Evolutionary conservation across 163 green algal species (phyloP).

Genomic region (Trebouxia gelatinosa): DNA sequence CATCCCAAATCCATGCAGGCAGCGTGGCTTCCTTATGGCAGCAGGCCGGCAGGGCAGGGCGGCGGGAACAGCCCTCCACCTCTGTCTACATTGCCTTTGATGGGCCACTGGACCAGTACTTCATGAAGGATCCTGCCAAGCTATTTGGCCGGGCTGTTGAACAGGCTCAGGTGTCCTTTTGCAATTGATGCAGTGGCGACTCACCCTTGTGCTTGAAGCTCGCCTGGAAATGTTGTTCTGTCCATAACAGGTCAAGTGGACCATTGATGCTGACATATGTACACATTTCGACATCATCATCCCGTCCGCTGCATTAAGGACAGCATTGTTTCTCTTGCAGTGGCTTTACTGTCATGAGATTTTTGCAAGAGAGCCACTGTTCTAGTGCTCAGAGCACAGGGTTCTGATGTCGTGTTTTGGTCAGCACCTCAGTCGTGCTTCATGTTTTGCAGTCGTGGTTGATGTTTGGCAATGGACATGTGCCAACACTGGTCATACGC

Average conservation of each 20-base stretch:
- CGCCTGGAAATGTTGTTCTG: neutral
- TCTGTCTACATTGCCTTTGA: constrained; percentile 91
- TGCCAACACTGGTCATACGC: neutral
- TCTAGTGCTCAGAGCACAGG: no score
- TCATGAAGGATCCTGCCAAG: constrained; percentile 77
- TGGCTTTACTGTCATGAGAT: neutral
- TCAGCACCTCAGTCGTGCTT: neutral
- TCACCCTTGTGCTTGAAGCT: neutral
- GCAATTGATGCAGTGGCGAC: neutral
- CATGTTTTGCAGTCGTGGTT: neutral
- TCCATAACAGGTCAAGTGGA: neutral
- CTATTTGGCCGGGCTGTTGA: constrained; percentile 85
- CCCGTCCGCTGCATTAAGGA: neutral
- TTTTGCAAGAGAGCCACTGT: no score
- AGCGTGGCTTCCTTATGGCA: constrained; percentile 84
- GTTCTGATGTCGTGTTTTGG: neutral
- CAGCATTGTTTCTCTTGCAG: neutral
- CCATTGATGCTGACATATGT: neutral
- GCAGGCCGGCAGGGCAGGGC: constrained; percentile 77
- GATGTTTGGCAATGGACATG: neutral
- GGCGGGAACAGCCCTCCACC: constrained; percentile 68
- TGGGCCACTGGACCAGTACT: constrained; percentile 91
- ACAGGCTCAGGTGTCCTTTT: constrained; percentile 37
- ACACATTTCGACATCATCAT: neutral
- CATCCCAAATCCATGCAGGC: no score